Base-by-base conservation (phyloP, 2,329 filamentous ascomycete genomes). In the Stagonosporopsis chrysanthemi region DNA sequence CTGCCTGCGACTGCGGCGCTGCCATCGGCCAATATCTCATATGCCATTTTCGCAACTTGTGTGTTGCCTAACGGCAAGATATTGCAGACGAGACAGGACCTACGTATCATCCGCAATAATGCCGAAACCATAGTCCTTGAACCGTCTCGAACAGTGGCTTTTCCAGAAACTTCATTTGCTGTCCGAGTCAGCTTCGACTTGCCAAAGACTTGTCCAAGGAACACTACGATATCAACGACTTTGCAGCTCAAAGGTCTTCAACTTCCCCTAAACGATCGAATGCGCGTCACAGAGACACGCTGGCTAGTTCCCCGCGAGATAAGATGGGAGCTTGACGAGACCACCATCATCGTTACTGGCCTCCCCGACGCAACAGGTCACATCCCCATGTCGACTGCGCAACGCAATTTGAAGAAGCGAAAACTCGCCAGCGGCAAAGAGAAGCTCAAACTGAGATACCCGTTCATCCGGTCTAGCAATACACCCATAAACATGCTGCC, bases 381-480 rank as follows among this genome's bases (percentile, higher is more conserved):
- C 28, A 7, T 58, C 15, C 49, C 56, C 2, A 58, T 58, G 56
- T 50, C 49, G 5, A 53, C 26, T 7, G 45, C 50, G 1, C 33
- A 41, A 4, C 44, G 56, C 22, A 11, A 24, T 4, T 8, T 41
- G 6, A 49, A 28, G 35, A 58, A 58, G 28, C 49, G 56, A 12
- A 49, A 44, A 33, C 26, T 58, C 19, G 35, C 33, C 4, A 46
- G 15, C 1, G 56, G 56, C 2, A 46, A 45, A n/a, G 28, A 58
- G 24, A 58, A 54, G 15, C n/a, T 58, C n/a, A 58, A 54, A 17
- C 45, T 53, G 17, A 50, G 38, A 6, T 58, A 53, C 19, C 56
- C 56, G 0, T 58, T 58, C 49, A 54, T 28, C 1, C 36, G 56
- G 7, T 9, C 44, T 2, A 40, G 50, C 9, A 53, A 58, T 35